Evolutionary conservation across 225 moss, liverwort and hornwort species (phyloP), one percentile per base, ranked within the genome.

Genomic region (Sphagnum tenellum): DNA sequence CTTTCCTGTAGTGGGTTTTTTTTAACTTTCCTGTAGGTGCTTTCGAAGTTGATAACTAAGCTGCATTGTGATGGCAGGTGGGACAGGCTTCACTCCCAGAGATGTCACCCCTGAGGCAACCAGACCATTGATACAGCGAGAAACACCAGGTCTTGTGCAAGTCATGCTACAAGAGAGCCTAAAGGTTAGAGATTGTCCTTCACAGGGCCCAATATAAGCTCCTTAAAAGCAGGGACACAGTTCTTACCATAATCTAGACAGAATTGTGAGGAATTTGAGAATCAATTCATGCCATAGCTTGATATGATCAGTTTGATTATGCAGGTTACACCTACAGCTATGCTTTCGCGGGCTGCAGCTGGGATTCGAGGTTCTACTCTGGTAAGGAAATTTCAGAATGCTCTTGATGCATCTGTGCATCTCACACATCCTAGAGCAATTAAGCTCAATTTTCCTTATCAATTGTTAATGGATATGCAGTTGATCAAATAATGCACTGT

Each of bases 21-120:
- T 6, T 29, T 29, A 29, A 4, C 3, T 29, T 46, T 47, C 6
- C 53, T 11, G 58, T 49, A 29, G 50, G 11, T 65, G 57, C 3
- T 60, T 47, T 49, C 8, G 11, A 49, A 49, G 58, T 44, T 8
- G 8, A 8, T 12, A 5, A 48, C 4, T 63, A 9, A 47, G 2
- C 29, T 60, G 9, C 8, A 4, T 59, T 61, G 48, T 44, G 55
- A 50, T 66, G 68, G 59, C 73, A 98, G 96, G 96, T 55, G 96
- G 96, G 52, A 98, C 96, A 64, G 96, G 96, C 10, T 98, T 98
- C 66, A 77, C 96, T 63, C 89, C 87, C 53, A 82, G 89, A 70
- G 96, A 98, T 77, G 74, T 98, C 47, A 98, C 96, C 7, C 96
- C 96, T 13, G 96, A 98, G 81, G 96, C 96, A 66, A 93, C 96